phyloP scores from a whole-genome alignment of 768 basidiomycete species.

The Suillus tomentosus region DNA sequence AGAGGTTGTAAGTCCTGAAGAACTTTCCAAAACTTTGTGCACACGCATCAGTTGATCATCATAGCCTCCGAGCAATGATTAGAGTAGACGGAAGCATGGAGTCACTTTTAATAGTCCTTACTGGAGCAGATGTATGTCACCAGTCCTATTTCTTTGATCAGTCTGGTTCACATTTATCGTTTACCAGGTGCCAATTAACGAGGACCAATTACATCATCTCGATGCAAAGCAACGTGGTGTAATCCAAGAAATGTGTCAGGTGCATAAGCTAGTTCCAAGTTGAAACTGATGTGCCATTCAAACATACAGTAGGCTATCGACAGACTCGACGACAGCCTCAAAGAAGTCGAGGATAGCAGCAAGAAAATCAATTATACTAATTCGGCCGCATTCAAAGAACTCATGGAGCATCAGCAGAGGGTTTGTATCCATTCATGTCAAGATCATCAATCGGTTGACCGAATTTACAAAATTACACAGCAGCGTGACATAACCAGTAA shows the following conservation, averaged over 20 bases:
- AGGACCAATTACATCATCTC: neutral
- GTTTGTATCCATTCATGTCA: neutral
- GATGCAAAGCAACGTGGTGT: neutral
- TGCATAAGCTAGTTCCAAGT: neutral
- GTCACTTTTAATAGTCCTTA: neutral
- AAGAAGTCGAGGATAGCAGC: neutral
- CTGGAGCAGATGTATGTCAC: neutral
- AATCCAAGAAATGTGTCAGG: neutral
- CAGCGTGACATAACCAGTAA: neutral
- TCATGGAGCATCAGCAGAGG: neutral
- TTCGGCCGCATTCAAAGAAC: neutral
- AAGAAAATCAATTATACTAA: neutral
- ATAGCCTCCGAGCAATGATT: neutral
- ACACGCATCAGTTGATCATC: neutral
- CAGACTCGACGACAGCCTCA: neutral
- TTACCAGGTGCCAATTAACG: neutral
- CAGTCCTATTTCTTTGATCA: neutral
- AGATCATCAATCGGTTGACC: neutral
- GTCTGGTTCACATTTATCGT: neutral
- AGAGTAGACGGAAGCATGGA: neutral
- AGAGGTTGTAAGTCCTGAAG: neutral
- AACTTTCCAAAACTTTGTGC: neutral
- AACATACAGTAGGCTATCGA: neutral
- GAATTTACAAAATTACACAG: neutral
- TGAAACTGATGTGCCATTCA: neutral